Base-by-base conservation (phyloP, 306 rosid genomes). In the Calophaca sinica region DNA sequence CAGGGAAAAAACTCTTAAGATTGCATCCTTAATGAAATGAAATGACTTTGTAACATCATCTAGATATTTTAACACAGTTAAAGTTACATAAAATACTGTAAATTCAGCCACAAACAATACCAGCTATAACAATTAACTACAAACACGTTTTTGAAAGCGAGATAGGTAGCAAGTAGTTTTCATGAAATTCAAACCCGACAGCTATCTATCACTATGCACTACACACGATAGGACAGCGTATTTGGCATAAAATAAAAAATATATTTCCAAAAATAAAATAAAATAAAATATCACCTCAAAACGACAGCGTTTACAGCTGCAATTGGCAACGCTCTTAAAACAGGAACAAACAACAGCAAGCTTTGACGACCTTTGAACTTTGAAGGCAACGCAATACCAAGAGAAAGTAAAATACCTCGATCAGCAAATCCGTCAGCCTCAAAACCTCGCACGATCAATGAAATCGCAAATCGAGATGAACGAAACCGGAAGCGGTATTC, bases 321-420 rank as follows among this genome's bases (percentile, higher is more conserved):
- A 31, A 29, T 5, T 45, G 0, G 49, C 35, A 2, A 51, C 33
- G 36, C 14, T 31, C 65, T 35, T 46, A 28, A 68, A 71, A 46
- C 20, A 10, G 14, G 62, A 70, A 67, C 41, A 42, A 49, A 7
- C 58, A 49, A 8, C 46, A 49, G 73, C 46, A 32, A 68, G 31
- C 48, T 32, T 70, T 46, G 9, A 31, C 69, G 36, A 13, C 12
- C 62, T 29, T 53, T 8, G 44, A 13, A 10, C 62, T 29, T 53
- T 8, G 44, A 67, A 68, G 59, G 10, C 36, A 14, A 65, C 31
- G 66, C 50, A 42, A 83, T 38, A 78, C 74, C 73, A 69, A 59
- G 49, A 33, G 57, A 82, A 68, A 41, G 60, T 52, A 33, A 28
- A 80, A 73, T 32, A 7, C 10, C 58, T 39, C 49, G 49, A 64